These are phyloP conservation scores for Raffaelea deltoideospora DNA, from an alignment of 2,329 filamentous ascomycete genomes.

Conservation along the genomic window DNA sequence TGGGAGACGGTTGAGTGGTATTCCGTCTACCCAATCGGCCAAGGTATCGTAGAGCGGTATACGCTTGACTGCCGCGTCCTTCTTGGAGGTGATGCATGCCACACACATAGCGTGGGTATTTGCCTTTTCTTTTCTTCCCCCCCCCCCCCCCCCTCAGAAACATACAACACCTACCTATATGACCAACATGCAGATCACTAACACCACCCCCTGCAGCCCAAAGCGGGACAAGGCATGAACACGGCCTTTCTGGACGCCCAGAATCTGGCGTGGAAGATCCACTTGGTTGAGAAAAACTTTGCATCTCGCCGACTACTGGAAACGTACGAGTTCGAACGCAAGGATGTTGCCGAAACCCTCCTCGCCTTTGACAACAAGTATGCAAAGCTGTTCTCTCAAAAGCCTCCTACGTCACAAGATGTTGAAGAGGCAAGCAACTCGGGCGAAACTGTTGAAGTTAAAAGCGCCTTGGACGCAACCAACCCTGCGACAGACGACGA, in stretches of 20 bases:
- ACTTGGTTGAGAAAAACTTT: slow-evolving; percentile 73
- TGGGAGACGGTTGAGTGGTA: slow-evolving; percentile 60
- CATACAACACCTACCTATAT: too few species aligned
- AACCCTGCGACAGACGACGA: neutral
- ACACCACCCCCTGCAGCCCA: slow-evolving; percentile 26
- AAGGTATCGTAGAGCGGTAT: slow-evolving; percentile 55
- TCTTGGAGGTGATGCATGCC: slow-evolving; percentile 62
- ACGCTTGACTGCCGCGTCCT: slow-evolving; percentile 57
- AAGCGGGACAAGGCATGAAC: slow-evolving; percentile 70
- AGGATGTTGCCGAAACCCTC: slow-evolving; percentile 68
- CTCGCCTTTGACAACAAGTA: slow-evolving; percentile 81
- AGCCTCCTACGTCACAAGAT: slow-evolving; percentile 56
- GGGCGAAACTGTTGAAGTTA: neutral
- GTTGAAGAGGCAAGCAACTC: slow-evolving; percentile 39
- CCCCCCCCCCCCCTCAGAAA: neutral
- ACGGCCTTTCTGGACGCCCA: slow-evolving; percentile 67
- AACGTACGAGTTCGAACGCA: slow-evolving; percentile 79
- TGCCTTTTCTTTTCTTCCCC: neutral
- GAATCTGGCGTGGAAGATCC: slow-evolving; percentile 93
- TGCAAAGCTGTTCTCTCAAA: slow-evolving; percentile 75
- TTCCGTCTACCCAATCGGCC: slow-evolving; percentile 62
- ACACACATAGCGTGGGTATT: slow-evolving; percentile 54
- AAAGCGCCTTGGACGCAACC: slow-evolving; percentile 28
- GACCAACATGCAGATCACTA: neutral
- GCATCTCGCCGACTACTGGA: slow-evolving; percentile 59